Evolutionary conservation across 257 asterid species (phyloP).

Genomic region (Nicotiana sylvestris): DNA sequence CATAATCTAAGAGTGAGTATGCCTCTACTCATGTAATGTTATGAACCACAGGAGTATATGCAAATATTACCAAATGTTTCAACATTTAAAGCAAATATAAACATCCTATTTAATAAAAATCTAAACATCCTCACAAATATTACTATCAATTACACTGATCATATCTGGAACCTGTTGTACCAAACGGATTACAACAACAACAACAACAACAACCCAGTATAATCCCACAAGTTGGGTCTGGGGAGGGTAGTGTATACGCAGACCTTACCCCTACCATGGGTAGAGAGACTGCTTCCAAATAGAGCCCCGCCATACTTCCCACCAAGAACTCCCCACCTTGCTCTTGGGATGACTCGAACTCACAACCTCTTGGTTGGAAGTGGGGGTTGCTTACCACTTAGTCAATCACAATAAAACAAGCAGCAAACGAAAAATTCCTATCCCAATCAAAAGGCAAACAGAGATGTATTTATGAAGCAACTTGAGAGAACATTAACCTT

Average conservation of each 20-base stretch:
- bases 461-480: not conserved
- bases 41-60: not conserved
- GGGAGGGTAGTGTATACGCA: no score
- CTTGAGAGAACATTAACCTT: conserved; percentile 44
- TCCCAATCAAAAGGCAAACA: not conserved
- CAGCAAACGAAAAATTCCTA: not conserved
- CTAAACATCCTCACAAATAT: not conserved
- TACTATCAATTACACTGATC: not conserved
- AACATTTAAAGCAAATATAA: not conserved
- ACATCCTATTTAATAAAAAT: not conserved
- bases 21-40: not conserved
- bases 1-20: not conserved
- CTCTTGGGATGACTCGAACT: no score
- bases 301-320: no score
- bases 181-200: not conserved
- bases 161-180: not conserved
- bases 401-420: not conserved
- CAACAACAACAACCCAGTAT: no score
- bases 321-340: no score
- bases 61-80: not conserved
- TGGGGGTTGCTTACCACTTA: no score
- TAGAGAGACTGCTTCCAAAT: no score
- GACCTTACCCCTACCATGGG: no score
- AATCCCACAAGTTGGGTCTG: no score
- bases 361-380: no score